A percentile compares a stretch with the other conserved stretches of the same genome.
These are phyloP conservation scores for Ophiocordyceps robertsii DNA, from an alignment of 2,329 filamentous ascomycete genomes.

Conservation along the genomic window DNA sequence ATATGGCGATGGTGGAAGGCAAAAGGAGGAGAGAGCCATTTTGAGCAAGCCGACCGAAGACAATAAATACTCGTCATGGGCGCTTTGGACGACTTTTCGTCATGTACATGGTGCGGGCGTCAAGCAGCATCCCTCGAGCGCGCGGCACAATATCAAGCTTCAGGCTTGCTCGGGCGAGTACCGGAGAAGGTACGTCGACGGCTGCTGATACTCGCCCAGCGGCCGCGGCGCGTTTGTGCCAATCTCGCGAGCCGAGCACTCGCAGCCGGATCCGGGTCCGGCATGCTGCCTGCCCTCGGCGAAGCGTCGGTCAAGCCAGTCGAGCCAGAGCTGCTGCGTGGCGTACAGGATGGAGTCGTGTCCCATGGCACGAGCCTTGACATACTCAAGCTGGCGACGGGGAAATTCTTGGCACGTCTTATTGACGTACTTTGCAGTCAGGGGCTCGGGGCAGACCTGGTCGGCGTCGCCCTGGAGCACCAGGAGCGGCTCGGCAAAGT, in stretches of 20 bases:
- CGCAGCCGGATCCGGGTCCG: not conserved
- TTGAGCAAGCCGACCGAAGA: too few species aligned
- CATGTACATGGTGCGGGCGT: too few species aligned
- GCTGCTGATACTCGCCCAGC: slow-evolving; percentile 4
- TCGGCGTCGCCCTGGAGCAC: slow-evolving; percentile 20
- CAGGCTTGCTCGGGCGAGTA: not conserved
- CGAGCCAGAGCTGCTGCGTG: slow-evolving; percentile 10
- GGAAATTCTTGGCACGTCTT: slow-evolving; percentile 8
- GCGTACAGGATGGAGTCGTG: slow-evolving; percentile 8
- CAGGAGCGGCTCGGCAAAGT: slow-evolving; percentile 21
- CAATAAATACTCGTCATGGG: too few species aligned
- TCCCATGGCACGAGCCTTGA: slow-evolving; percentile 6
- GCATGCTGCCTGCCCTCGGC: not conserved
- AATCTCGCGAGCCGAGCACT: slow-evolving; percentile 1
- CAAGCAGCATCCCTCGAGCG: too few species aligned
- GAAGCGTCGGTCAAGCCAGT: slow-evolving; percentile 11
- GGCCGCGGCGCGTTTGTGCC: slow-evolving; percentile 3
- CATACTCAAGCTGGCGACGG: slow-evolving; percentile 6
- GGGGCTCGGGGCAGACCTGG: slow-evolving; percentile 3
- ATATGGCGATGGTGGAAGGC: too few species aligned
- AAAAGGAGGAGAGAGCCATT: too few species aligned
- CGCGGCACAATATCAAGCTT: too few species aligned
- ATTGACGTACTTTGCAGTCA: slow-evolving; percentile 7
- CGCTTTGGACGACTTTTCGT: too few species aligned
- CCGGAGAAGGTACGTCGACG: slow-evolving; percentile 3